Percentiles rank a stretch among this genome's conserved stretches.
Evolutionary conservation across 768 basidiomycete species (phyloP).

Genomic region (Lyophyllum shimeji): DNA sequence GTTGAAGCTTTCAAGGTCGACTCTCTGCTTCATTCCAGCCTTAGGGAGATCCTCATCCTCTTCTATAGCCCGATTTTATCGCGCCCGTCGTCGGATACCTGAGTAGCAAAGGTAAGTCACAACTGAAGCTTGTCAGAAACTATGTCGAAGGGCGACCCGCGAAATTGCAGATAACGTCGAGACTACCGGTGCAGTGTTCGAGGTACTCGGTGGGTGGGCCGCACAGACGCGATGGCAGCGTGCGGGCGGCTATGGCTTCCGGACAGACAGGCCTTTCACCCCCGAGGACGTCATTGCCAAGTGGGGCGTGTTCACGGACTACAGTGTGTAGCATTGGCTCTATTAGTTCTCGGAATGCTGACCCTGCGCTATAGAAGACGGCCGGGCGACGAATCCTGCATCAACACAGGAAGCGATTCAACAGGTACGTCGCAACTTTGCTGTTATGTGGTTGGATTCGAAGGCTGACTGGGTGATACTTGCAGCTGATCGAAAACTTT

Average conservation of each 20-base stretch:
- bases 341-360: not conserved
- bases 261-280: conserved; percentile 67
- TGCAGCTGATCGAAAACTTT: conserved; percentile 49
- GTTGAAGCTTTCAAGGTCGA: conserved; percentile 84
- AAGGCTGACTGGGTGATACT: not conserved
- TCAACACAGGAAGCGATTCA: conserved; percentile 75
- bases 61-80: conserved; percentile 76
- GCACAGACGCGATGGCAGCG: conserved; percentile 94
- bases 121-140: not conserved
- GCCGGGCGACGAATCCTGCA: conserved; percentile 78
- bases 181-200: conserved; percentile 76
- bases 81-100: conserved; percentile 93
- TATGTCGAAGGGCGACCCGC: not conserved
- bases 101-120: conserved; percentile 59
- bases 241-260: conserved; percentile 85
- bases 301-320: conserved; percentile 84
- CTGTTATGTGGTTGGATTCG: not conserved
- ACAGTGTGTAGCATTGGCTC: conserved; percentile 49
- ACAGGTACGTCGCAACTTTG: conserved; percentile 45
- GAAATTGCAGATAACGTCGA: conserved; percentile 59
- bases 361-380: conserved; percentile 54
- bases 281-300: conserved; percentile 80
- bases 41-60: not conserved
- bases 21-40: not conserved
- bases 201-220: conserved; percentile 89